phyloP scores from a whole-genome alignment of 2,329 filamentous ascomycete species.

The Pestalotiopsis sp. region DNA sequence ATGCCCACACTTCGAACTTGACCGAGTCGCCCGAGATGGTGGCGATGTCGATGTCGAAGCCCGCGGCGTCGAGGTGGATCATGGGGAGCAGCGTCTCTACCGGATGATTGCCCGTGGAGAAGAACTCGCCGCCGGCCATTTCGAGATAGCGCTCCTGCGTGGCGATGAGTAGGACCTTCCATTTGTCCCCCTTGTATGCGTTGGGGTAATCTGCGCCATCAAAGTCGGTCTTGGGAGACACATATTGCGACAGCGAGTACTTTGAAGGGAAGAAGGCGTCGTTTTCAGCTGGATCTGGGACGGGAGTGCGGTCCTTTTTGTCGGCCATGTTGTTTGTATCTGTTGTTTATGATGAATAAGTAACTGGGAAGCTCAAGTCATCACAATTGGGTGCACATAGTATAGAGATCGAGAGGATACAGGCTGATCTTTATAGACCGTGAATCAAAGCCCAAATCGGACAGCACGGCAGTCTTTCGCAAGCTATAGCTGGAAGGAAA shows the following conservation, averaged over 20 bases:
- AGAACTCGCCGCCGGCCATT: not conserved
- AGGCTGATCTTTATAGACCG: no score
- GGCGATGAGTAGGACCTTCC: not conserved
- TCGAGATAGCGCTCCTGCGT: not conserved
- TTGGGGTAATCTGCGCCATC: not conserved
- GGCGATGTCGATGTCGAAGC: not conserved
- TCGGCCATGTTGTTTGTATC: not conserved
- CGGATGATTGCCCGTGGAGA: not conserved
- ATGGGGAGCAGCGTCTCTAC: not conserved
- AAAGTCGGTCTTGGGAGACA: not conserved
- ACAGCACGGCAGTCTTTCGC: no score
- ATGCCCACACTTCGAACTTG: not conserved
- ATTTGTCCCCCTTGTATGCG: not conserved
- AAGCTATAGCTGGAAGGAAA: no score
- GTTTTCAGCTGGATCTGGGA: not conserved
- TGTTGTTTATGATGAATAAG: not conserved
- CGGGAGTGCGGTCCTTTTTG: not conserved
- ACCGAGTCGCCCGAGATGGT: not conserved
- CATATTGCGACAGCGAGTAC: not conserved
- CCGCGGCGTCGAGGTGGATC: not conserved
- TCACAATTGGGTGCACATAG: no score
- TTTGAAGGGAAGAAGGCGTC: not conserved
- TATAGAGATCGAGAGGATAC: no score
- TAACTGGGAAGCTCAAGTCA: no score
- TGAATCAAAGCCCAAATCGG: no score